Conservation (phyloP, 2,329 filamentous ascomycete species). For the Aspergillus sp. region DNA sequence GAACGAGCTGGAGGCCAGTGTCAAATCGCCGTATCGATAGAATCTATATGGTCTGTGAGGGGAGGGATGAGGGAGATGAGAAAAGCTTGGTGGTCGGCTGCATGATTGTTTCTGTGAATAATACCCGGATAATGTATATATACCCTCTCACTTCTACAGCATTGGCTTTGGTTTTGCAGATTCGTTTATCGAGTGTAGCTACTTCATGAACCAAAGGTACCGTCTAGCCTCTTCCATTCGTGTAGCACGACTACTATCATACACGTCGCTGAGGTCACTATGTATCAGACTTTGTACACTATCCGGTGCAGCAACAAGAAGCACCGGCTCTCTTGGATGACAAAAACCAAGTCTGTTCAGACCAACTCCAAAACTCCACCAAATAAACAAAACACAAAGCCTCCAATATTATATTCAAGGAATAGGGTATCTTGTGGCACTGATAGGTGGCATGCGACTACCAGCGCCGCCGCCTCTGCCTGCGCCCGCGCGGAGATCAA, state of each 20-base stretch:
- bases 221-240: too few relatives aligned
- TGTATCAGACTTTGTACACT: neutral
- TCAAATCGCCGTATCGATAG: neutral
- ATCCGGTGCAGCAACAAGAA: neutral
- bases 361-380: neutral
- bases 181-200: neutral
- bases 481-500: conserved; percentile 59
- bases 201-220: neutral
- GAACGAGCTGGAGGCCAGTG: conserved; percentile 10
- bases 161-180: too few relatives aligned
- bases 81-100: neutral
- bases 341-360: neutral
- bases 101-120: too few relatives aligned
- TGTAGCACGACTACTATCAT: neutral
- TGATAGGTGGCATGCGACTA: conserved; percentile 23
- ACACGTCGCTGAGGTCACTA: neutral
- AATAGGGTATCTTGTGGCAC: conserved; percentile 25
- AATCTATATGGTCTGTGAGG: neutral
- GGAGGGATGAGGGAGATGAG: neutral
- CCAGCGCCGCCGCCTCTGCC: conserved; percentile 20
- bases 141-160: too few relatives aligned
- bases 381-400: neutral
- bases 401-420: conserved; percentile 14
- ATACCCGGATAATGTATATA: too few relatives aligned
- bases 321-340: neutral